phyloP scores from a whole-genome alignment of 805 yeast species.

The Candida xyloterini region DNA sequence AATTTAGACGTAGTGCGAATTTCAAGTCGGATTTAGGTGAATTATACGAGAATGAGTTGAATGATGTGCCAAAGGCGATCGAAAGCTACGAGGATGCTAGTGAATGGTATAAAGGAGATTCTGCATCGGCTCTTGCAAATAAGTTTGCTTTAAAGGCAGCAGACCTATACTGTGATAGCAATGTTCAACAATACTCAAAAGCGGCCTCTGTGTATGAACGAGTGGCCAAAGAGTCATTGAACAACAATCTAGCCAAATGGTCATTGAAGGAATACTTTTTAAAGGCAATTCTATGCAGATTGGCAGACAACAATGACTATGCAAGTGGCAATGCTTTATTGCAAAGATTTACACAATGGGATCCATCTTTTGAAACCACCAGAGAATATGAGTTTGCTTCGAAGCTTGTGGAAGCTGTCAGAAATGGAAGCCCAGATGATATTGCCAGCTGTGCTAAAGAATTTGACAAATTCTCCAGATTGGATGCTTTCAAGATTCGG shows the following conservation, averaged over 20 bases:
- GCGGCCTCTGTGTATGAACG: slow-evolving; percentile 78
- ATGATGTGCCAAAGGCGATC: slow-evolving; percentile 66
- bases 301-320: slow-evolving; percentile 73
- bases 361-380: slow-evolving; percentile 69
- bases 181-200: slow-evolving; percentile 60
- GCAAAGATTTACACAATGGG: slow-evolving; percentile 63
- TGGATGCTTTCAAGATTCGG: slow-evolving; percentile 89
- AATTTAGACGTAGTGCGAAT: slow-evolving; percentile 94
- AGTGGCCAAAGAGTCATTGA: slow-evolving; percentile 71
- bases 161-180: slow-evolving; percentile 70
- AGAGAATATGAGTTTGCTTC: slow-evolving; percentile 70
- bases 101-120: slow-evolving; percentile 92
- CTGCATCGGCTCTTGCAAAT: slow-evolving; percentile 85
- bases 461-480: slow-evolving; percentile 81
- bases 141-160: slow-evolving; percentile 89
- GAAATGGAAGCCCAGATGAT: slow-evolving; percentile 74
- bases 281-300: slow-evolving; percentile 75
- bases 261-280: slow-evolving; percentile 87
- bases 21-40: slow-evolving; percentile 89
- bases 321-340: slow-evolving; percentile 81
- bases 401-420: slow-evolving; percentile 69
- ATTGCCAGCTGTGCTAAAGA: slow-evolving; percentile 74
- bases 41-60: slow-evolving; percentile 72
- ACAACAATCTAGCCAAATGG: slow-evolving; percentile 81
- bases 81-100: slow-evolving; percentile 88